A percentile compares a stretch with the other conserved stretches of the same genome.
phyloP scores from a whole-genome alignment of 495 filamentous ascomycete genomes.

The Talaromyces trachyspermus region DNA sequence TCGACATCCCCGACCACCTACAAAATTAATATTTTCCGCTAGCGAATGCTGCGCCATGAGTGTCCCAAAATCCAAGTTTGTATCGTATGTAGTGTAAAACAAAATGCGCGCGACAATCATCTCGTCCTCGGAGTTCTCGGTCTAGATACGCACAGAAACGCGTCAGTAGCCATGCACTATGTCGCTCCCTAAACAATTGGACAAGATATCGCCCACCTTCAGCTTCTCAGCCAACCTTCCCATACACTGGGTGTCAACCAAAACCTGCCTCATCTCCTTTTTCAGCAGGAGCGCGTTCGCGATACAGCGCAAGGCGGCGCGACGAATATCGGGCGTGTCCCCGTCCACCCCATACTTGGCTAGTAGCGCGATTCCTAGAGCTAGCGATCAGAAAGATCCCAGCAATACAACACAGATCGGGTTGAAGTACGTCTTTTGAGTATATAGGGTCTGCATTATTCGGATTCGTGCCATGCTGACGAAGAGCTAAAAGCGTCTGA shows the following conservation, averaged over 20 bases:
- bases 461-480: slow-evolving; percentile 68
- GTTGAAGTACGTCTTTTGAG: slow-evolving; percentile 52
- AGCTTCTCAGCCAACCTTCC: slow-evolving; percentile 63
- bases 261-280: slow-evolving; percentile 62
- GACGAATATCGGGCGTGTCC: slow-evolving; percentile 53
- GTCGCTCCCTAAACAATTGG: background rate
- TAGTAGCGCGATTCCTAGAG: slow-evolving; percentile 70
- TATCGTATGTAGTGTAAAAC: slow-evolving; percentile 80
- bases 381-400: slow-evolving; percentile 33
- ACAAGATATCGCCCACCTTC: too few species aligned
- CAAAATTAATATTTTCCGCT: slow-evolving; percentile 58
- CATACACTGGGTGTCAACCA: slow-evolving; percentile 72
- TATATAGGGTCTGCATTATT: slow-evolving; percentile 72
- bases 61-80: slow-evolving; percentile 56
- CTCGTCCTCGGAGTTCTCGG: slow-evolving; percentile 75
- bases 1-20: slow-evolving; percentile 18
- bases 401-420: background rate
- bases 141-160: too few species aligned
- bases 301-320: slow-evolving; percentile 74
- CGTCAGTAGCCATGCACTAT: slow-evolving; percentile 10
- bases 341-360: slow-evolving; percentile 61
- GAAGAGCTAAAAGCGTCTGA: slow-evolving; percentile 62
- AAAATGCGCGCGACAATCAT: slow-evolving; percentile 78
- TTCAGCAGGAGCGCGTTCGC: slow-evolving; percentile 80
- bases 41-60: slow-evolving; percentile 66